Base-by-base conservation (phyloP, 495 filamentous ascomycete genomes). In the Aspergillus avenaceus region DNA sequence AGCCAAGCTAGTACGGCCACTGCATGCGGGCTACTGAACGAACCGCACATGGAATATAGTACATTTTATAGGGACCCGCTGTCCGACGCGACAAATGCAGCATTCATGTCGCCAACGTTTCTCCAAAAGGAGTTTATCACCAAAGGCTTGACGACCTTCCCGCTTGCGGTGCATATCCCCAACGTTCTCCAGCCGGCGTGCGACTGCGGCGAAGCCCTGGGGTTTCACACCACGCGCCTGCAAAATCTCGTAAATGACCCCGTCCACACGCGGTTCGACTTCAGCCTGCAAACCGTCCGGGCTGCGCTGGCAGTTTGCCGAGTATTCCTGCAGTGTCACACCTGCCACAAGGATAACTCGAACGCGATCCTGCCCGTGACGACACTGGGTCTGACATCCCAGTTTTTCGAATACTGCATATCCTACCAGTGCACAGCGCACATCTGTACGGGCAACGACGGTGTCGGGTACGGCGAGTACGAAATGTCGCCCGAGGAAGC, bases 381-480 rank as follows among this genome's bases (percentile, higher is more conserved):
- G 1, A 61, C 62, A 0, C 50, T 74, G 14, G 71, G 72, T 14
- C 34, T 66, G 8, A 61, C 58, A 5, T 53, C 73, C 18, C 69
- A 72, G 21, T 31, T 73, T 3, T 63, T 75, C 32, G 65, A 67
- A 28, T 65, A 62, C 45, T 68, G 65, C 59, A 56, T 70, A 12
- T 61, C 62, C 25, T 64, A 63, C 13, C 64, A 66, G 46, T 59
- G 45, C 50, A 14, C 50, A 49, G 8, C 57, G 32, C n/a, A 36
- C 37, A 5, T 52, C 41, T 16, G 56, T 38, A 38, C 34, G 5
- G 11, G 34, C 12, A 38, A 26, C 34, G 23, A 38, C 54, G 22
- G 58, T 63, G 37, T 71, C 28, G 57, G 60, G 18, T 73, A 73
- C 45, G 70, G 70, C 21, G 62, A 67, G 56, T 73, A 73, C 52